Conservation (phyloP, 2,329 filamentous ascomycete species). For the Pestalotiopsis sp. region DNA sequence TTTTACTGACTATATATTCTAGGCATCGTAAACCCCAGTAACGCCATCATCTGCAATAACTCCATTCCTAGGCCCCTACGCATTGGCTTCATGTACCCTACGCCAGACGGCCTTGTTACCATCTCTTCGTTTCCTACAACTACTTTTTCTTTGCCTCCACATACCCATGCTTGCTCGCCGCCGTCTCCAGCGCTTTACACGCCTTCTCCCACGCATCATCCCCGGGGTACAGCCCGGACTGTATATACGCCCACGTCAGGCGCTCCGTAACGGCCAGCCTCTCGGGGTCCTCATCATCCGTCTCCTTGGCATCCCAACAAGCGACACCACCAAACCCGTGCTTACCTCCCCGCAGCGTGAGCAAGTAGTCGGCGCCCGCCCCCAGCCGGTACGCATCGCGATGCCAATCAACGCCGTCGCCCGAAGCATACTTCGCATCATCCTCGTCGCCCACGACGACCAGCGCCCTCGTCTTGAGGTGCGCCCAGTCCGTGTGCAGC, state of each 20-base stretch:
- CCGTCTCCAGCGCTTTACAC: conserved; percentile 27
- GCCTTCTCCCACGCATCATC: conserved; percentile 35
- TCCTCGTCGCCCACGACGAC: conserved; percentile 43
- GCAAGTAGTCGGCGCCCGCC: conserved; percentile 36
- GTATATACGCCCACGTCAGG: conserved; percentile 41
- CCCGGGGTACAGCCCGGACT: conserved; percentile 37
- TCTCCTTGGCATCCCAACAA: conserved; percentile 39
- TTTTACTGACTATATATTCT: no score
- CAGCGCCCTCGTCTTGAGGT: conserved; percentile 38
- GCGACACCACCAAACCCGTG: conserved; percentile 42
- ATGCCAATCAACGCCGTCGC: conserved; percentile 41
- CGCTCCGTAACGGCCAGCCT: conserved; percentile 36
- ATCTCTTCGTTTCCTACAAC: background rate
- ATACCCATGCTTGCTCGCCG: background rate
- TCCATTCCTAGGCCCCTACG: no score
- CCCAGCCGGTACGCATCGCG: conserved; percentile 37
- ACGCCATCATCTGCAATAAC: no score
- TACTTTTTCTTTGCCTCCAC: background rate
- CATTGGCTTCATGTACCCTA: no score
- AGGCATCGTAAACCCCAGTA: no score
- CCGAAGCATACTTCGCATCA: conserved; percentile 32
- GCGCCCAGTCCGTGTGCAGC: conserved; percentile 34
- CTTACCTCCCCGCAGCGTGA: conserved; percentile 34
- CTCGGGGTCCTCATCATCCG: conserved; percentile 37
- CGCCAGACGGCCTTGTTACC: no score